These are phyloP conservation scores for Pseudocohnilembus persalinus DNA, from an alignment of 169 alveolate species.

Conservation along the genomic window DNA sequence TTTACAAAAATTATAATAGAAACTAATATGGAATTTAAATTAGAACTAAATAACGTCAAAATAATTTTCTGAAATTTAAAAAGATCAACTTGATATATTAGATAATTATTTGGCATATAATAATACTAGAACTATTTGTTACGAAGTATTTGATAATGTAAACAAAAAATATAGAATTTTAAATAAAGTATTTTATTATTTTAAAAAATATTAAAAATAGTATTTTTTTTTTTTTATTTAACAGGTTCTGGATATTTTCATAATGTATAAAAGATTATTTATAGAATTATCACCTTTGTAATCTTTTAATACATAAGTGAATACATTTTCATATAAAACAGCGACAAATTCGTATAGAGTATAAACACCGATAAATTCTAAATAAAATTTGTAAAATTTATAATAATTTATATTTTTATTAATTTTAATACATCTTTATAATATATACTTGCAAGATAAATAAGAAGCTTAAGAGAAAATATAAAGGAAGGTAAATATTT, in stretches of 20 bases:
- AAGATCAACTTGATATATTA: slow-evolving; percentile 24
- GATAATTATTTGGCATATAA: slow-evolving; percentile 23
- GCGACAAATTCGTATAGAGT: slow-evolving; percentile 12
- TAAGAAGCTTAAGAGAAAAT: neutral
- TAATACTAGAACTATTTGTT: slow-evolving; percentile 32
- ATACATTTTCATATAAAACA: slow-evolving; percentile 18
- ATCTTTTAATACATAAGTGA: neutral
- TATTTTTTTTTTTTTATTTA: too few relatives aligned
- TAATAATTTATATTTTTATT: neutral
- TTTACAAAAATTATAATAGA: slow-evolving; percentile 24
- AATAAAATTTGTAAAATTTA: neutral
- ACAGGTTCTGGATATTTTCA: slow-evolving; percentile 28
- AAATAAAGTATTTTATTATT: too few relatives aligned
- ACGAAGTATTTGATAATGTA: slow-evolving; percentile 36
- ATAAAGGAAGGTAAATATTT: too few relatives aligned
- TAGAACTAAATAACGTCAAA: slow-evolving; percentile 29
- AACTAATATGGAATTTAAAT: slow-evolving; percentile 19
- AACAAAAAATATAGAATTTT: too few relatives aligned
- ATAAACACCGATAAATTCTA: neutral
- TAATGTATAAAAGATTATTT: slow-evolving; percentile 36
- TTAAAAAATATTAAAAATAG: too few relatives aligned
- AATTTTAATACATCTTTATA: neutral
- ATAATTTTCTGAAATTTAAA: slow-evolving; percentile 27
- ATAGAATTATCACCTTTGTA: slow-evolving; percentile 18
- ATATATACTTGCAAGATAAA: slow-evolving; percentile 1